phyloP scores from a whole-genome alignment of 208 protist species.

The Leptomonas pyrrhocoris region DNA sequence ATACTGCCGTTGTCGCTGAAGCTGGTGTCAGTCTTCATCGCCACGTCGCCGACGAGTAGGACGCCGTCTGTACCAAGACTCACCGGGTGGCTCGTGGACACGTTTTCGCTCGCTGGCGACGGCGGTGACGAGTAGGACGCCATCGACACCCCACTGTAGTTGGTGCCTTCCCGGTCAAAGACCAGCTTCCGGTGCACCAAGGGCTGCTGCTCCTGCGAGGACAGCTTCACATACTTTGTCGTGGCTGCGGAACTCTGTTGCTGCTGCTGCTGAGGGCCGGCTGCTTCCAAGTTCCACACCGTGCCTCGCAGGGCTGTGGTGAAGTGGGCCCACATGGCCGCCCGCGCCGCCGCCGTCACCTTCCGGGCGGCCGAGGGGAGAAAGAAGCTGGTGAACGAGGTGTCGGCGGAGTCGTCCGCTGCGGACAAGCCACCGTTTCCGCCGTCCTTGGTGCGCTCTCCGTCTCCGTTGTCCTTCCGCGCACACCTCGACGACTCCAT shows the following conservation, averaged over 20 bases:
- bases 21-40: constrained; percentile 4
- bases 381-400: constrained; percentile 38
- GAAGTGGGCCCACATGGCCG: constrained; percentile 62
- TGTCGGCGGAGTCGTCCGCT: constrained; percentile 12
- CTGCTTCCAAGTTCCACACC: constrained; percentile 72
- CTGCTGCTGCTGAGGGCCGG: constrained; percentile 24
- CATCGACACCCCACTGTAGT: constrained; percentile 60
- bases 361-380: constrained; percentile 39
- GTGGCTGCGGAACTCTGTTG: constrained; percentile 1
- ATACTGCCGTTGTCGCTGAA: constrained; percentile 1
- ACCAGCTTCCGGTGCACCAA: constrained; percentile 76
- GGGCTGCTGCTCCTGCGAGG: constrained; percentile 66
- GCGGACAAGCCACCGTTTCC: neutral
- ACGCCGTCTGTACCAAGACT: constrained; percentile 2
- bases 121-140: constrained; percentile 17
- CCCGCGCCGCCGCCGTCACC: constrained; percentile 44
- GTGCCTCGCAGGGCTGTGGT: constrained; percentile 60
- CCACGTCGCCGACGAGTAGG: constrained; percentile 11
- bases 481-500: constrained; percentile 14
- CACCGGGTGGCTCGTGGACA: neutral
- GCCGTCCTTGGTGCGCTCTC: neutral
- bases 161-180: constrained; percentile 66
- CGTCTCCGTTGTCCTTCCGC: neutral
- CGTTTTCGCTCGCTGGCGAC: constrained; percentile 3
- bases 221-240: constrained; percentile 64